Base-by-base conservation (phyloP, 768 basidiomycete species). In the Tephrocybe sp. region DNA sequence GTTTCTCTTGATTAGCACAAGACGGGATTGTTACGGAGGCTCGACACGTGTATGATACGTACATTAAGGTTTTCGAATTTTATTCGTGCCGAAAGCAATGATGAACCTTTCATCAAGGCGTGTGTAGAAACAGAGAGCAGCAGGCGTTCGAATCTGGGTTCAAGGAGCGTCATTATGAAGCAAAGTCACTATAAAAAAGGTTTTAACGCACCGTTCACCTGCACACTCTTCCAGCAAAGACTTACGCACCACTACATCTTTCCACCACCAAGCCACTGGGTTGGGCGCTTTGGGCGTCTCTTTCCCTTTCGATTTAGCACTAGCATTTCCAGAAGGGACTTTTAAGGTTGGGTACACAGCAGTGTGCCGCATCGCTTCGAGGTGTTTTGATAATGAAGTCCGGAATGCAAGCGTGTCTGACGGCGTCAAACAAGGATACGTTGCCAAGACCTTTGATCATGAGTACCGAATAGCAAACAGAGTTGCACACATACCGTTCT, bases 211-310 rank as follows among this genome's bases (percentile, higher is more conserved):
- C 80, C 71, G 71, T 47, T 76, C 76, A 19, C 81, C 79, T 21
- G 65, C 57, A 55, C 78, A 82, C 54, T 82, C 80, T 50, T 82
- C 80, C 22, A 82, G 57, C 21, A 82, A 54, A 7, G 80, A 80
- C 55, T 76, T 82, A 24, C 80, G 70, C 3, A 81, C 78, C 4
- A 80, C 67, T 2, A 80, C 71, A 43, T 80, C 76, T 59, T 71
- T 78, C 82, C 82, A 83, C 80, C 80, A 82, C 74, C 69, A 74
- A 2, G 66, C 65, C 19, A 48, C 34, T n/a, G n/a, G 18, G 11
- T 40, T 38, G 5, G 16, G 30, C 30, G 54, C 41, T 11, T 40
- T 51, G 4, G 16, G 25, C 22, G 25, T 19, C n/a, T 51, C 45
- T 9, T 49, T 53, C 41, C 38, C 41, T 37, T 51, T 58, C 2